Evolutionary conservation across 2,329 filamentous ascomycete genomes (phyloP).

Genomic region (Aspergillus puulaauensis): DNA sequence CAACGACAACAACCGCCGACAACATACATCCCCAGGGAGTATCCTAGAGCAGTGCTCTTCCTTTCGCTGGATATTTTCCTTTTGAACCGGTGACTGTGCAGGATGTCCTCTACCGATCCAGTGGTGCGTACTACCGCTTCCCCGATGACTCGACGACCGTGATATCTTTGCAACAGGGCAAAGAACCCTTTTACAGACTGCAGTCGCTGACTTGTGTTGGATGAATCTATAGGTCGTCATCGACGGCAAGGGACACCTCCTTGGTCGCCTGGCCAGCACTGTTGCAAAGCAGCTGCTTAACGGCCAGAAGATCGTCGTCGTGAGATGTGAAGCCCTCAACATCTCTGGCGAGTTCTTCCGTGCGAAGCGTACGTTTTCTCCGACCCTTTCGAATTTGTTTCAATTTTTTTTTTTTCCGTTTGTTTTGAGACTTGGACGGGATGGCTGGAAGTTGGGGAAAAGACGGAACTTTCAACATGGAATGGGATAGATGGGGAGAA

Average conservation of each 20-base stretch:
- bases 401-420: slow-evolving; percentile 14
- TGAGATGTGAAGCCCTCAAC: slow-evolving; percentile 98
- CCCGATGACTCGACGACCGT: slow-evolving; percentile 5
- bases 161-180: slow-evolving; percentile 3
- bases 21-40: slow-evolving; percentile 44
- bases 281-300: slow-evolving; percentile 99
- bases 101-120: slow-evolving; percentile 67
- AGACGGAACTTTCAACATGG: neutral
- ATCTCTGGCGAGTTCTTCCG: slow-evolving; percentile 99
- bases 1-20: slow-evolving; percentile 50
- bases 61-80: slow-evolving; percentile 42
- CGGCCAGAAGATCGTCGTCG: slow-evolving; percentile 98
- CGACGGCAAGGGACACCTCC: slow-evolving; percentile 99
- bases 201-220: slow-evolving; percentile 45
- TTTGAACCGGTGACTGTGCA: slow-evolving; percentile 46
- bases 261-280: slow-evolving; percentile 96
- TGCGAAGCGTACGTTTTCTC: slow-evolving; percentile 87
- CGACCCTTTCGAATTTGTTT: slow-evolving; percentile 19
- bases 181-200: neutral
- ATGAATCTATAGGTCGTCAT: slow-evolving; percentile 77
- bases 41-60: slow-evolving; percentile 43
- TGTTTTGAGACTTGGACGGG: slow-evolving; percentile 1
- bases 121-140: slow-evolving; percentile 53
- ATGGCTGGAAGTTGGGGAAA: neutral
- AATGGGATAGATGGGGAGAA: slow-evolving; percentile 4